Base-by-base conservation (phyloP, 2,329 filamentous ascomycete species). In the Rutstroemia sydowiana region DNA sequence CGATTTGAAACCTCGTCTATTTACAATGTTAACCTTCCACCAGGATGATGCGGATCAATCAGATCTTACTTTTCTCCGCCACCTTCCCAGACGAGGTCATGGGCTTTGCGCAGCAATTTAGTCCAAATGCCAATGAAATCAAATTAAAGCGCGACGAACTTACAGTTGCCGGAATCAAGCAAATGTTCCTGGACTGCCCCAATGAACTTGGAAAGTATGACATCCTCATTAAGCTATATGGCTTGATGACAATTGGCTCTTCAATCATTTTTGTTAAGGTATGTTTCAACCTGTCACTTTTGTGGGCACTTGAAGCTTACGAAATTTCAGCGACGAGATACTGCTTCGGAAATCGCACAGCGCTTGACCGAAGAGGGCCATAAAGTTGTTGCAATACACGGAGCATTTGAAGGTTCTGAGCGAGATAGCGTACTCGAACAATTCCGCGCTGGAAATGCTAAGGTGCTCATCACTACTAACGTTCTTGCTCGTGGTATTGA, bases 211-310 rank as follows among this genome's bases (percentile, higher is more conserved):
- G 88, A 64, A 97, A 97, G 68, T 98, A 95, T 66, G 81, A 86
- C 32, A 84, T 88, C 52, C 81, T 98, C 7, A 87, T 95, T 68
- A 88, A 92, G 66, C 86, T 98, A 54, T 98, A 98, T 67, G 91
- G 92, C 53, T 75, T 97, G 41, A 92, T 98, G 81, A 96, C 91
- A 14, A 90, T 97, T 63, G 91, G 91, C 5, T 95, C 92, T 7
- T 97, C 93, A 0, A 95, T 98, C 65, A 97, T 98, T 63, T 98
- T 98, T 65, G 92, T 97, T 69, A 88, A 85, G 77, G 88, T 91
- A 73, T 55, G 75, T 69, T n/a, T 5, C 21, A 7, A 20, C 16
- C 37, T 28, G 42, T 13, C 26, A 10, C 39, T 21, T 30, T 31
- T 14, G n/a, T 13, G 5, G 9, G 1, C 31, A 21, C 16, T 10